Evolutionary conservation across 2,329 filamentous ascomycete genomes (phyloP).

Genomic region (Ascosphaera apis): DNA sequence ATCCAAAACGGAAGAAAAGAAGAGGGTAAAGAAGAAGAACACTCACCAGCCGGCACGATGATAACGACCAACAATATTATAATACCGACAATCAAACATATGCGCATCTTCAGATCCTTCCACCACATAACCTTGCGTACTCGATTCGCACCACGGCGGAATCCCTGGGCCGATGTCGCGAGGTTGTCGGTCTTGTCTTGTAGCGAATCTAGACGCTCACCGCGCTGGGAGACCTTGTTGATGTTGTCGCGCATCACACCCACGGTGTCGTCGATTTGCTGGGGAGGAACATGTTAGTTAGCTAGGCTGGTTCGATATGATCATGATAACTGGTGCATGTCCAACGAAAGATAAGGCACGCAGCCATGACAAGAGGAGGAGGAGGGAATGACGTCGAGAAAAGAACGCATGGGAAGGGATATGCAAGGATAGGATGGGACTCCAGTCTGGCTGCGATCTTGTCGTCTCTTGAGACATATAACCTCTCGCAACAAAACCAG

Average conservation of each 20-base stretch:
- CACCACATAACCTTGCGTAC: conserved; percentile 99
- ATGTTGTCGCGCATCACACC: conserved; percentile 95
- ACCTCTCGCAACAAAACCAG: no score
- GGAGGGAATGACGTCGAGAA: no score
- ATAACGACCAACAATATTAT: conserved; percentile 83
- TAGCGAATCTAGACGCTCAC: conserved; percentile 64
- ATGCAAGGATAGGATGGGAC: no score
- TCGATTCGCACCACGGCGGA: conserved; percentile 86
- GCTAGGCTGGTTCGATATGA: conserved; percentile 10
- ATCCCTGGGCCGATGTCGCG: conserved; percentile 76
- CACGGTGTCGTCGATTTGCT: conserved; percentile 97
- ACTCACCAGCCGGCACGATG: conserved; percentile 42
- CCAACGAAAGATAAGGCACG: not conserved
- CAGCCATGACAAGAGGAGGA: not conserved
- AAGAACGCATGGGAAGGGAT: no score
- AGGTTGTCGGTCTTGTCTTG: conserved; percentile 89
- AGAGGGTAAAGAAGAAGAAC: conserved; percentile 10
- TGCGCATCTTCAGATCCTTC: conserved; percentile 99
- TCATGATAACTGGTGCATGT: no score
- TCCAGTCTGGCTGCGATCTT: no score
- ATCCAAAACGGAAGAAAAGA: conserved; percentile 7
- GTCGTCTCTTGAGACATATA: no score
- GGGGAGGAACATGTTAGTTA: conserved; percentile 4
- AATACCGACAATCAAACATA: conserved; percentile 79
- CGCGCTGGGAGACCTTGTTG: conserved; percentile 85